Evolutionary conservation across 345 rosid genomes (phyloP).

Genomic region (Eucalyptus tenuipes): DNA sequence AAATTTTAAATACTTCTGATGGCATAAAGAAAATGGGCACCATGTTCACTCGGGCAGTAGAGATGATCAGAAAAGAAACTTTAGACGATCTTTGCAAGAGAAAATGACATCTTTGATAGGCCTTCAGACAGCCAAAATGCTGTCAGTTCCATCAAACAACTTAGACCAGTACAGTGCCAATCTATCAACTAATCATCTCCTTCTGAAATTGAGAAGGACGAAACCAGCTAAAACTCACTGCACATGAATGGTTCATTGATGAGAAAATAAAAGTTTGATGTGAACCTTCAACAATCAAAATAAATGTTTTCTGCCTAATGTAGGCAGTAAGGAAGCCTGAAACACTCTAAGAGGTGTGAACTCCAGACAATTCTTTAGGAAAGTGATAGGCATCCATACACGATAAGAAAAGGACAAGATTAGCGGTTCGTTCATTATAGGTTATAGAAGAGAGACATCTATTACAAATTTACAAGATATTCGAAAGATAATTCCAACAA

Average conservation of each 20-base stretch:
- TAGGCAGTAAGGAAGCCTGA: background rate
- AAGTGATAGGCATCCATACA: background rate
- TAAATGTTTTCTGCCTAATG: background rate
- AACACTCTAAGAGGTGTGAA: background rate
- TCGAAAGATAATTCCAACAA: background rate
- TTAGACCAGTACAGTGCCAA: background rate
- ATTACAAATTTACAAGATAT: background rate
- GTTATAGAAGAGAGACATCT: background rate
- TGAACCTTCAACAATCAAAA: background rate
- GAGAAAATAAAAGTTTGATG: background rate
- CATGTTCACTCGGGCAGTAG: background rate
- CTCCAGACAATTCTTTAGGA: background rate
- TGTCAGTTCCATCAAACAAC: background rate
- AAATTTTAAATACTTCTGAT: background rate
- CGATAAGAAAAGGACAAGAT: background rate
- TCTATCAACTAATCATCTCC: background rate
- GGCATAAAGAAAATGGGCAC: background rate
- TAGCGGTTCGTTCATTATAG: background rate
- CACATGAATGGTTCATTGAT: background rate
- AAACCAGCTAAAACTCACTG: background rate
- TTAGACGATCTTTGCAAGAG: background rate
- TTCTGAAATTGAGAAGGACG: background rate
- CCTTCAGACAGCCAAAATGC: background rate
- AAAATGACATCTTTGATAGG: background rate
- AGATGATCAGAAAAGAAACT: background rate